Evolutionary conservation across 108 stramenopile genomes (phyloP).

Genomic region (Conticribra weissflogii): DNA sequence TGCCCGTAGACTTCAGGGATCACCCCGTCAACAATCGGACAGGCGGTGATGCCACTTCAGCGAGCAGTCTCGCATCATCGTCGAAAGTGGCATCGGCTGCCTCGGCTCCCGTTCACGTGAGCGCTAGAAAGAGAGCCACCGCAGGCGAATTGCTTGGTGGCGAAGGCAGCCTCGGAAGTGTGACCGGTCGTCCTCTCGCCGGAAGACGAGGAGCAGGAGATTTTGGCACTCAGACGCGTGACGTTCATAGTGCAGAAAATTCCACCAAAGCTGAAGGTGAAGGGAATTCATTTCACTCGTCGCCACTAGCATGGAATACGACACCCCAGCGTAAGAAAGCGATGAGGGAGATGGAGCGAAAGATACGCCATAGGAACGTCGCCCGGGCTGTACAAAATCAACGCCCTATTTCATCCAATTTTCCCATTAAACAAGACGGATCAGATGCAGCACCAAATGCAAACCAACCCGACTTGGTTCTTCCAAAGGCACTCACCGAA

Average conservation of each 20-base stretch:
- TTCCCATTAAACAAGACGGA: neutral
- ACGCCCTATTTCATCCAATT: neutral
- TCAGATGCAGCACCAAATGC: neutral
- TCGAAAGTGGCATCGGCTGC: conserved; percentile 18
- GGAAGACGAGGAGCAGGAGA: neutral
- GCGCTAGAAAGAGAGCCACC: neutral
- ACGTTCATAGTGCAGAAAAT: neutral
- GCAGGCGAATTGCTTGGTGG: no score
- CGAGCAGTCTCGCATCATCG: conserved; percentile 27
- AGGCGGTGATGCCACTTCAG: conserved; percentile 5
- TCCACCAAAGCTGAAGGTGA: neutral
- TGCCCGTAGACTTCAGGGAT: conserved; percentile 14
- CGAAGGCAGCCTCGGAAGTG: neutral
- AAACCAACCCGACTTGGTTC: neutral
- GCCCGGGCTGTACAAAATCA: neutral
- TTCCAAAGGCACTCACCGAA: conserved; percentile 35
- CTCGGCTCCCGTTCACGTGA: conserved; percentile 16
- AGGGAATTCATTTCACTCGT: conserved; percentile 18
- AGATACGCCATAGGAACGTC: conserved; percentile 10
- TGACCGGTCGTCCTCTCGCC: neutral
- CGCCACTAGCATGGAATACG: conserved; percentile 1
- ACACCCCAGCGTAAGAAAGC: conserved; percentile 11
- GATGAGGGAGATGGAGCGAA: conserved; percentile 21
- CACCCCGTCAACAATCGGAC: neutral
- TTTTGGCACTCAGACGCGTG: no score